These are phyloP conservation scores for Penicillium sp. DNA, from an alignment of 2,329 filamentous ascomycete species.

Conservation along the genomic window DNA sequence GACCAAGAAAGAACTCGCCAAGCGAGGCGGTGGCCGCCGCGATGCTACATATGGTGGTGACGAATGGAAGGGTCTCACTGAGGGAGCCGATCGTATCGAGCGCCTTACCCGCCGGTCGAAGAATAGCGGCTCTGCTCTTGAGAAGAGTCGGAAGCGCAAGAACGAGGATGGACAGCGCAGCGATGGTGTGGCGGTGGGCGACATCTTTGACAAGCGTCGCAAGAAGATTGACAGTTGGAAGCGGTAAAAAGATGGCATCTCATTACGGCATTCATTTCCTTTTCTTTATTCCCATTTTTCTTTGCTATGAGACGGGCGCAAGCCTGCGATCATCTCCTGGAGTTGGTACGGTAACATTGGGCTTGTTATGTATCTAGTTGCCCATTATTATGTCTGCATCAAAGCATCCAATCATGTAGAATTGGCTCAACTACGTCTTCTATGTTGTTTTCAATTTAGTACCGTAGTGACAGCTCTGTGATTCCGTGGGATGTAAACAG, in stretches of 20 bases:
- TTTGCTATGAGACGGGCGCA: not conserved
- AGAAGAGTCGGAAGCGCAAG: constrained; percentile 83
- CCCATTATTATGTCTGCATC: not conserved
- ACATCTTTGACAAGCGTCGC: constrained; percentile 52
- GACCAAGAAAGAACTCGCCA: constrained; percentile 81
- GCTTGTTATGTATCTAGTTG: not conserved
- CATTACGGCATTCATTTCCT: not conserved
- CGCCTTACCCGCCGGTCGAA: constrained; percentile 73
- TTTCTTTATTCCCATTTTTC: not conserved
- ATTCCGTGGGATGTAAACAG: not conserved
- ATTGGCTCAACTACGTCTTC: not conserved
- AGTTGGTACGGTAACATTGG: constrained; percentile 7
- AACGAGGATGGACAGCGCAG: constrained; percentile 71
- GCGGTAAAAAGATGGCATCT: constrained; percentile 23
- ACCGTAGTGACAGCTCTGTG: not conserved
- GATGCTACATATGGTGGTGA: constrained; percentile 79
- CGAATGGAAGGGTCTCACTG: constrained; percentile 84
- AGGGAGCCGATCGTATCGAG: constrained; percentile 84
- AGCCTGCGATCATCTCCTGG: constrained; percentile 6
- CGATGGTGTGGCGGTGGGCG: constrained; percentile 67
- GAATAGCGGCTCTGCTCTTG: constrained; percentile 60
- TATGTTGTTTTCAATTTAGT: not conserved
- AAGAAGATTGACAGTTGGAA: constrained; percentile 50
- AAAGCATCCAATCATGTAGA: not conserved
- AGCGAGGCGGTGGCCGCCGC: constrained; percentile 53